Evolutionary conservation across 2,329 filamentous ascomycete species (phyloP), one percentile per base, ranked within the genome.

Genomic region (Cladosporium sp.): DNA sequence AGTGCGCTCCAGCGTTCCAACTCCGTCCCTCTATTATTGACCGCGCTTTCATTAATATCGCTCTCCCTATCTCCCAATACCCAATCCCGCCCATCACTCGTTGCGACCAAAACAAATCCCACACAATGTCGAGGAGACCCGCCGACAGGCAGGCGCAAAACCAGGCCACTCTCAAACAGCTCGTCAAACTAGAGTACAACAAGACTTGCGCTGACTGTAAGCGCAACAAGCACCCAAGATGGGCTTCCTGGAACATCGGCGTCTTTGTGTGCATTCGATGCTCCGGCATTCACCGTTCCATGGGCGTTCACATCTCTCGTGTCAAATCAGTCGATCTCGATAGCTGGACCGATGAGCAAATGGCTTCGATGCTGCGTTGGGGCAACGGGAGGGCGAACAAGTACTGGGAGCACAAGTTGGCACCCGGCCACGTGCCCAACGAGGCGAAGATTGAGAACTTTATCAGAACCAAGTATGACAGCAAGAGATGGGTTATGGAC

Each of bases 371-470:
- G 59, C 71, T 99, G 57, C 89, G 82, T 75, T 99, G 93, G 95
- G 93, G 93, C 54, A 99, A 99, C 70, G 82, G 86, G 50, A 85
- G 91, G 70, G 93, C 93, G 51, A 99, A 99, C 76, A 97, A 95
- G 77, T 96, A 97, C 70, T 99, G 92, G 92, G 95, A 99, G 72
- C 83, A 88, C 56, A 99, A 97, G 74, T 74, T 99, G 64, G 90
- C 92, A 2, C 74, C 86, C 12, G 91, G 91, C 53, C 93, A 99
- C 71, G 83, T 92, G 41, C 93, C 93, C 1, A 96, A 92, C 18
- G 95, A 99, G 75, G 82, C 88, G 59, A 99, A 99, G 79, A 97
- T 99, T 62, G 93, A 99, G 79, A 99, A 97, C 77, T 99, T 99
- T 66, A 97, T 99, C 63, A 85, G 93, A 59, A 99, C 95, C 51